Evolutionary conservation across 345 rosid species (phyloP).

Genomic region (Heritiera fomes): DNA sequence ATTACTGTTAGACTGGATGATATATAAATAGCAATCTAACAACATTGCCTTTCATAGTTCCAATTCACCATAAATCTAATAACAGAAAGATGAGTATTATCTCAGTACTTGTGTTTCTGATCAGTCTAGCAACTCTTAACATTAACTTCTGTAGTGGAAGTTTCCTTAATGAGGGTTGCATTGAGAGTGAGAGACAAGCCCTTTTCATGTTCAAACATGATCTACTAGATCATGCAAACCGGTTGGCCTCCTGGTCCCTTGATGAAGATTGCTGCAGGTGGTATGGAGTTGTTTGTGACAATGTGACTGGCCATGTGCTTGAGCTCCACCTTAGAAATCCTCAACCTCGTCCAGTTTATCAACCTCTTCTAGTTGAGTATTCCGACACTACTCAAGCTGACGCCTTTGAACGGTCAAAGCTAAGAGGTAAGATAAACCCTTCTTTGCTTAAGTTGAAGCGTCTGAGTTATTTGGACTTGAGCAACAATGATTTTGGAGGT

Average conservation of each 20-base stretch:
- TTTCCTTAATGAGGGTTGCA: conserved; percentile 14
- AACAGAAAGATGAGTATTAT: neutral
- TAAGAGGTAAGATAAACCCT: too few relatives aligned
- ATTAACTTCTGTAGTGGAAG: neutral
- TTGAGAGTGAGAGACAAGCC: conserved; percentile 24
- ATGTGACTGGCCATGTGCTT: conserved; percentile 4
- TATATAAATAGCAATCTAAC: neutral
- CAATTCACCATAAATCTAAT: neutral
- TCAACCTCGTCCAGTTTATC: too few relatives aligned
- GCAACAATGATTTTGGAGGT: too few relatives aligned
- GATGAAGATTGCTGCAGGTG: conserved; percentile 30
- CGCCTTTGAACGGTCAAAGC: too few relatives aligned
- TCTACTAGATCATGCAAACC: conserved; percentile 25
- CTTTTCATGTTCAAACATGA: conserved; percentile 32
- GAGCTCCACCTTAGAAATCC: conserved; percentile 27
- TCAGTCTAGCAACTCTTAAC: neutral
- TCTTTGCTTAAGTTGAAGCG: too few relatives aligned
- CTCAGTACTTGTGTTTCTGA: neutral
- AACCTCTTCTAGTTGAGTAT: too few relatives aligned
- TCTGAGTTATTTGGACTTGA: too few relatives aligned
- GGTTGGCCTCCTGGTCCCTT: conserved; percentile 30
- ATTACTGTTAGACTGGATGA: neutral
- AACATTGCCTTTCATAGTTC: neutral
- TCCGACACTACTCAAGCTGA: too few relatives aligned
- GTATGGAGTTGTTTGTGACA: conserved; percentile 30